Conservation (phyloP, 2,329 filamentous ascomycete genomes). For the Pseudogymnoascus sp. region DNA sequence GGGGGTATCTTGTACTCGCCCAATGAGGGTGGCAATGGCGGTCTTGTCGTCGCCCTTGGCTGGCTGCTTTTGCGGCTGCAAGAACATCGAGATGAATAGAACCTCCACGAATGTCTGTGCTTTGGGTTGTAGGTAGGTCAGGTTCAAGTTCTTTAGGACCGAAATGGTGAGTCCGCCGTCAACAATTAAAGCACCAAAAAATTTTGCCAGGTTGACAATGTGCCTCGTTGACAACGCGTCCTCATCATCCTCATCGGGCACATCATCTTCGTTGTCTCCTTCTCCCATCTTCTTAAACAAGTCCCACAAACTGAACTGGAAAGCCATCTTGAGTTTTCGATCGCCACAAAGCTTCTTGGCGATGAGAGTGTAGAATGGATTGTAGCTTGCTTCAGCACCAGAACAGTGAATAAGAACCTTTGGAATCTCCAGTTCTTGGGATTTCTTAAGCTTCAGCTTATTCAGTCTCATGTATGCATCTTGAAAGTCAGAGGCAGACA, state of each 20-base stretch:
- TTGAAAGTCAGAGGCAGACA: conserved; percentile 75
- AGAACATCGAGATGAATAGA: conserved; percentile 66
- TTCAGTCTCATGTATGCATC: conserved; percentile 73
- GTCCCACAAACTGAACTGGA: conserved; percentile 81
- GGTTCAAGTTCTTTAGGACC: conserved; percentile 64
- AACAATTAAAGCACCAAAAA: conserved; percentile 55
- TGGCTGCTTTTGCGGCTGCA: conserved; percentile 50
- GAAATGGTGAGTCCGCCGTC: conserved; percentile 49
- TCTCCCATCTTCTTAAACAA: conserved; percentile 83
- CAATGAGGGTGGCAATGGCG: conserved; percentile 57
- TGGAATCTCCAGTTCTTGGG: conserved; percentile 79
- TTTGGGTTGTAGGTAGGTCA: conserved; percentile 67
- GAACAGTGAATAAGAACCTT: conserved; percentile 82
- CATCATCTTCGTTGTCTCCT: conserved; percentile 49
- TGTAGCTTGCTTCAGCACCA: conserved; percentile 75
- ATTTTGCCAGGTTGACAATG: conserved; percentile 59
- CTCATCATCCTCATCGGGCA: conserved; percentile 51
- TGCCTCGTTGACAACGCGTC: conserved; percentile 45
- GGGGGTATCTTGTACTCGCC: conserved; percentile 52
- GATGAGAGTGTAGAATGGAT: conserved; percentile 87
- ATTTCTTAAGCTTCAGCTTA: conserved; percentile 76
- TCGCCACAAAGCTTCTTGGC: conserved; percentile 70
- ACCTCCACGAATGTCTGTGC: conserved; percentile 73
- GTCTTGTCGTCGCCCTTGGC: conserved; percentile 44
- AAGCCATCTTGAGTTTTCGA: conserved; percentile 68